These are phyloP conservation scores for Sutorius australiensis DNA, from an alignment of 768 basidiomycete species.

Conservation along the genomic window DNA sequence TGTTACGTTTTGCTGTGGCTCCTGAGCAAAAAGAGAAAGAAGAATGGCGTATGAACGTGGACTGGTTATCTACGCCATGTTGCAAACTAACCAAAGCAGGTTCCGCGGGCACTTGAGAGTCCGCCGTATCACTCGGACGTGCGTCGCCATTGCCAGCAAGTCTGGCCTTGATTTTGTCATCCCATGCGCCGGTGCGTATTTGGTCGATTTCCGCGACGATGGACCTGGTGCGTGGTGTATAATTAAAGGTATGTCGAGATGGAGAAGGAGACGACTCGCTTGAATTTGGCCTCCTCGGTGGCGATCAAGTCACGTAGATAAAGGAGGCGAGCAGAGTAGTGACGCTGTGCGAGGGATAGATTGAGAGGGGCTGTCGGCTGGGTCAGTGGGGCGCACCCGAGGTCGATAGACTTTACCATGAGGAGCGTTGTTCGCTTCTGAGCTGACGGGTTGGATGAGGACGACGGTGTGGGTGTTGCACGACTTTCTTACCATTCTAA, in stretches of 20 bases:
- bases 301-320: constrained; percentile 72
- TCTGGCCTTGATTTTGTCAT: constrained; percentile 44
- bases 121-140: constrained; percentile 4
- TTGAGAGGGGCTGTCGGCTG: constrained; percentile 53
- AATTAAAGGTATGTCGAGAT: background rate
- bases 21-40: background rate
- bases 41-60: background rate
- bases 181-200: constrained; percentile 66
- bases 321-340: constrained; percentile 63
- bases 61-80: background rate
- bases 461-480: background rate
- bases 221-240: constrained; percentile 37
- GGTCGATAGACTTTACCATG: constrained; percentile 42
- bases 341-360: constrained; percentile 68
- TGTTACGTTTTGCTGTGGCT: constrained; percentile 6
- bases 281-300: constrained; percentile 75
- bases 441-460: constrained; percentile 28
- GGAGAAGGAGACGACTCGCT: constrained; percentile 39
- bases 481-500: constrained; percentile 52
- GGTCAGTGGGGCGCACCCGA: constrained; percentile 3
- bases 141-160: constrained; percentile 16
- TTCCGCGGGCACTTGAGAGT: background rate
- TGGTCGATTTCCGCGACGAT: constrained; percentile 73
- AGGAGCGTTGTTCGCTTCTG: constrained; percentile 47
- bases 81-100: constrained; percentile 8